Evolutionary conservation across 2,329 filamentous ascomycete genomes (phyloP), one percentile per base, ranked within the genome.

Genomic region (Phialophora expanda): DNA sequence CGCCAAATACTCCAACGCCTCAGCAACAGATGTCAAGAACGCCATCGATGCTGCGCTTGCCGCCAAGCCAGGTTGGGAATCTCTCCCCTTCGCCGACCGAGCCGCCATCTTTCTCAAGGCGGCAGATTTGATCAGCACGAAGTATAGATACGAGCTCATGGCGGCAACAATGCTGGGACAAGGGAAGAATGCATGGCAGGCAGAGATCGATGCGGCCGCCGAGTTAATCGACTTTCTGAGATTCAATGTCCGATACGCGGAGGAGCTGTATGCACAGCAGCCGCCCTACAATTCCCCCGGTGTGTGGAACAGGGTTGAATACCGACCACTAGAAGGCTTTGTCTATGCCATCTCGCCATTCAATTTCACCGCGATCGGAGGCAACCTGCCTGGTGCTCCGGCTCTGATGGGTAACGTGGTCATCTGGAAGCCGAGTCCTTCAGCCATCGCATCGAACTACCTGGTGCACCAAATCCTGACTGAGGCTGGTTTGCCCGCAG

Each of bases 161-260:
- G 94, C 95, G 7, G 88, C 92, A 53, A 97, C 95, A 14, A 97
- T 98, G 87, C 84, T 97, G 34, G 95, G 94, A 67, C 94, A 99
- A 81, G 94, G 95, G 74, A 98, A 98, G 87, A 98, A 97, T 78
- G 92, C 92, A 56, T 98, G 93, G 93, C 94, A 99, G 80, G 94
- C 95, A n/a, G 94, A 99, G 84, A 98, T 98, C 70, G 94, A 98
- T 78, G 86, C 93, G 46, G 94, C 94, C 20, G 94, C 94, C 8
- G 95, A 99, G 84, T 81, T 96, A 73, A 90, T 87, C 73, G 94
- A 99, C 78, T 98, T 98, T 80, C 83, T 98, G 76, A 88, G 93
- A 76, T 97, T 97, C 83, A 95, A 95, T 76, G 94, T 97, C 61
- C 88, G 93, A 78, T 97, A 95, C 75, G 94, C 94, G 30, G 90